Evolutionary conservation across 2,329 filamentous ascomycete species (phyloP).

Genomic region (Fusarium pseudonygamai): DNA sequence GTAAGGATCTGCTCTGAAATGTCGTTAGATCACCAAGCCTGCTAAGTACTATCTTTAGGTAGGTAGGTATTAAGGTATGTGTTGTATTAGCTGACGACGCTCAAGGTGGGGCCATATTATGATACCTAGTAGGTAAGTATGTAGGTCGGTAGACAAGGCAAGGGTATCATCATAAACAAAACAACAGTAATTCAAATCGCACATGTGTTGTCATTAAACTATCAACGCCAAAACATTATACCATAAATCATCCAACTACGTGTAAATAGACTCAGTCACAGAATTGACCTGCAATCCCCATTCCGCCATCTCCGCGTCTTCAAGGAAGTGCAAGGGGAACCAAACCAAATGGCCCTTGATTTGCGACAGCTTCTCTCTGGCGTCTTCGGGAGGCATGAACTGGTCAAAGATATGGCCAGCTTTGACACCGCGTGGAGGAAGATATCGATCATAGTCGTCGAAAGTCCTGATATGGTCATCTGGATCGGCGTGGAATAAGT

Average conservation of each 20-base stretch:
- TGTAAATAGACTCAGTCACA: constrained; percentile 88
- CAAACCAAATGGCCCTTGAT: constrained; percentile 91
- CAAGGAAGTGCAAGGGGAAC: constrained; percentile 92
- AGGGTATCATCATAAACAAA: background rate
- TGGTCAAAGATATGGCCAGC: constrained; percentile 88
- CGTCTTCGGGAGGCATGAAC: constrained; percentile 76
- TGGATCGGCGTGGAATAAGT: constrained; percentile 87
- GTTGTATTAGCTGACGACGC: constrained; percentile 13
- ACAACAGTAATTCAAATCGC: background rate
- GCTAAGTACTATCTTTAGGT: background rate
- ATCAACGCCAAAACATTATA: background rate
- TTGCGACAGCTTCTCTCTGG: constrained; percentile 78
- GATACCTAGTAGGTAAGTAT: too few species aligned
- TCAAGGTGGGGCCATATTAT: background rate
- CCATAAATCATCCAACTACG: constrained; percentile 51
- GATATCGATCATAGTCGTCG: constrained; percentile 86
- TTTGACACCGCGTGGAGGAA: constrained; percentile 75
- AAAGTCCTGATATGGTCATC: constrained; percentile 88
- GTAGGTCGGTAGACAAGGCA: background rate
- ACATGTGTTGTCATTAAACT: background rate
- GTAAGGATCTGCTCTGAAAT: constrained; percentile 6
- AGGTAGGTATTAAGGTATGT: background rate
- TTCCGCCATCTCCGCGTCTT: constrained; percentile 89
- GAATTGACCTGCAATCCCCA: constrained; percentile 85
- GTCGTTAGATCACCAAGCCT: background rate